These are phyloP conservation scores for Pseudogymnoascus sp. DNA, from an alignment of 2,329 filamentous ascomycete species.

Conservation along the genomic window DNA sequence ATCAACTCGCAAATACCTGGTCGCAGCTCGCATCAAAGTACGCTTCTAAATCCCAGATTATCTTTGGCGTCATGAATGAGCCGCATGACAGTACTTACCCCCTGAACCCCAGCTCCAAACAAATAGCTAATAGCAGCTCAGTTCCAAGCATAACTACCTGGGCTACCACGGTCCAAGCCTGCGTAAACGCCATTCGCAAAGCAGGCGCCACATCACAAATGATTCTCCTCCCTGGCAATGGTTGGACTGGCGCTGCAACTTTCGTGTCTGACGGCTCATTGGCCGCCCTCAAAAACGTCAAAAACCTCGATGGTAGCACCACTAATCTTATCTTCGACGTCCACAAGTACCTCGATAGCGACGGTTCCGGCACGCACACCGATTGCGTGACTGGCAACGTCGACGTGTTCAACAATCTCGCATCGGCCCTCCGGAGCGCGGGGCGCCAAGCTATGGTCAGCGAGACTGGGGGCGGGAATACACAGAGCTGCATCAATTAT, in stretches of 20 bases:
- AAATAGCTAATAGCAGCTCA: slow-evolving; percentile 24
- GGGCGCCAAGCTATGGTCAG: slow-evolving; percentile 43
- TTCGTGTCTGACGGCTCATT: slow-evolving; percentile 43
- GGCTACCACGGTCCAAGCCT: slow-evolving; percentile 53
- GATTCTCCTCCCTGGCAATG: slow-evolving; percentile 56
- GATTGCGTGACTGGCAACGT: slow-evolving; percentile 48
- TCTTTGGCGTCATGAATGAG: slow-evolving; percentile 64
- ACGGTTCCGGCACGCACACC: slow-evolving; percentile 45
- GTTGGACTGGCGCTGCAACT: slow-evolving; percentile 44
- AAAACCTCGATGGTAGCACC: slow-evolving; percentile 50
- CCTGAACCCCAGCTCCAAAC: slow-evolving; percentile 26
- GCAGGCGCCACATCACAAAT: slow-evolving; percentile 55
- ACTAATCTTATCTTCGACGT: slow-evolving; percentile 50
- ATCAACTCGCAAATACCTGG: slow-evolving; percentile 52
- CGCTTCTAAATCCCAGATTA: slow-evolving; percentile 42
- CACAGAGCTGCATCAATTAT: slow-evolving; percentile 26
- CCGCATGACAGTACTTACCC: slow-evolving; percentile 41
- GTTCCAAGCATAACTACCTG: slow-evolving; percentile 45
- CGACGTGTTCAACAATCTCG: slow-evolving; percentile 38
- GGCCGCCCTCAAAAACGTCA: slow-evolving; percentile 43
- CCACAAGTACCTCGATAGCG: slow-evolving; percentile 52
- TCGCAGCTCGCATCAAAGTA: slow-evolving; percentile 50
- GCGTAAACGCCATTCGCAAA: slow-evolving; percentile 56
- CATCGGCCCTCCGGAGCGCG: slow-evolving; percentile 38
- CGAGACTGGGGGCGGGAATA: slow-evolving; percentile 40